Percentiles rank a stretch among this genome's conserved stretches.
Evolutionary conservation across 176 grass and related monocot genomes (phyloP).

Genomic region (Cocos nucifera): DNA sequence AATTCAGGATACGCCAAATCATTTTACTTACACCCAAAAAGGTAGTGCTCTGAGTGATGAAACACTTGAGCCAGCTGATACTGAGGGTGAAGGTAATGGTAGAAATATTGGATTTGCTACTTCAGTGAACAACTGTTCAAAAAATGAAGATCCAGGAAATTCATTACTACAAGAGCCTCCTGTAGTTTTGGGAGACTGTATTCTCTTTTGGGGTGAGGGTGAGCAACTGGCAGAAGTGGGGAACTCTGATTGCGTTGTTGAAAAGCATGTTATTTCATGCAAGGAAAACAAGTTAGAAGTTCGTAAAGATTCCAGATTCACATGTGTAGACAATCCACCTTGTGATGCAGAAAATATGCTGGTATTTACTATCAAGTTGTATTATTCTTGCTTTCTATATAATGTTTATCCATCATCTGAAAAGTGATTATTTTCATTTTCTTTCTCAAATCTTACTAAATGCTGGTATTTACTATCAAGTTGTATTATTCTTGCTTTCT

Average conservation of each 20-base stretch:
- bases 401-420: background rate
- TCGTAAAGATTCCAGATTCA: constrained; percentile 9
- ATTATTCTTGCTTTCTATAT: too few species aligned
- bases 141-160: constrained; percentile 14
- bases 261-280: constrained; percentile 17
- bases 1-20: constrained; percentile 2
- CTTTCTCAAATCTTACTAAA: too few species aligned
- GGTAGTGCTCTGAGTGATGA: background rate
- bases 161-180: constrained; percentile 3
- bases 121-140: too few species aligned
- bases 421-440: too few species aligned
- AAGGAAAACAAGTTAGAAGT: constrained; percentile 15
- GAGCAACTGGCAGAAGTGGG: background rate
- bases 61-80: background rate
- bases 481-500: too few species aligned
- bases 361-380: constrained; percentile 6
- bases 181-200: constrained; percentile 21
- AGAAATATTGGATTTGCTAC: background rate
- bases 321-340: constrained; percentile 17
- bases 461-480: background rate
- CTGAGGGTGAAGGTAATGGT: background rate
- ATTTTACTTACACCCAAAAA: background rate
- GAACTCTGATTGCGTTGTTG: constrained; percentile 14
- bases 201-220: constrained; percentile 3
- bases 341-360: constrained; percentile 19